Evolutionary conservation across 2,329 filamentous ascomycete genomes (phyloP).

Genomic region (Fusarium duplospermum): DNA sequence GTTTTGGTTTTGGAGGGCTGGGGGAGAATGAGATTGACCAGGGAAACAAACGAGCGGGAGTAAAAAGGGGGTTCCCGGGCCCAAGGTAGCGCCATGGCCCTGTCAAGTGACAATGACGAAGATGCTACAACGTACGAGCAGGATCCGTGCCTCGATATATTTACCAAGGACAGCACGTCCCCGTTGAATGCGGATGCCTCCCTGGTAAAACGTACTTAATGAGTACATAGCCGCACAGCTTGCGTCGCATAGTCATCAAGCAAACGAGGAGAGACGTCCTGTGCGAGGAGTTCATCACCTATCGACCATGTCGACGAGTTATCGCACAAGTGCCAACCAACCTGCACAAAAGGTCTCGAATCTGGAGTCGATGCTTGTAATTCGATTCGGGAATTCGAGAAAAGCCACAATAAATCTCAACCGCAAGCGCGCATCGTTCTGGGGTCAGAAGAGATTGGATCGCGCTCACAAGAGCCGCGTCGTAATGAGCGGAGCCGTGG

Average conservation of each 20-base stretch:
- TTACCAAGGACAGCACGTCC: not conserved
- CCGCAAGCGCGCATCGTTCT: not conserved
- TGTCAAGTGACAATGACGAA: conserved; percentile 22
- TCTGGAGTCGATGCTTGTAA: not conserved
- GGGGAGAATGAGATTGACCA: conserved; percentile 9
- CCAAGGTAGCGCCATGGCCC: conserved; percentile 36
- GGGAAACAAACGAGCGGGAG: conserved; percentile 37
- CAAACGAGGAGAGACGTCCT: not conserved
- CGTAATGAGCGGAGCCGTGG: not conserved
- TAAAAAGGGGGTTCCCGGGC: conserved; percentile 36
- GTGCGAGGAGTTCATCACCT: not conserved
- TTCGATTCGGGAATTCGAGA: not conserved
- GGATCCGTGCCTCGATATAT: conserved; percentile 7
- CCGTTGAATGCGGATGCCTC: not conserved
- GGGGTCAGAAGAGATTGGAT: not conserved
- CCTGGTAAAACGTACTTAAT: not conserved
- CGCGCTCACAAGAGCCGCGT: not conserved
- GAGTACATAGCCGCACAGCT: not conserved
- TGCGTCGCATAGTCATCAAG: not conserved
- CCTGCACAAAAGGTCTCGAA: not conserved
- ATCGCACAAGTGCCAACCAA: not conserved
- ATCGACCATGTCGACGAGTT: not conserved
- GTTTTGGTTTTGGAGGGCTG: conserved; percentile 20
- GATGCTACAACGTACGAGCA: conserved; percentile 8
- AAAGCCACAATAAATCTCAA: not conserved